A percentile compares a stretch with the other conserved stretches of the same genome.
Evolutionary conservation across 75 land plant genomes (phyloP).

Genomic region (Azolla pinnata): DNA sequence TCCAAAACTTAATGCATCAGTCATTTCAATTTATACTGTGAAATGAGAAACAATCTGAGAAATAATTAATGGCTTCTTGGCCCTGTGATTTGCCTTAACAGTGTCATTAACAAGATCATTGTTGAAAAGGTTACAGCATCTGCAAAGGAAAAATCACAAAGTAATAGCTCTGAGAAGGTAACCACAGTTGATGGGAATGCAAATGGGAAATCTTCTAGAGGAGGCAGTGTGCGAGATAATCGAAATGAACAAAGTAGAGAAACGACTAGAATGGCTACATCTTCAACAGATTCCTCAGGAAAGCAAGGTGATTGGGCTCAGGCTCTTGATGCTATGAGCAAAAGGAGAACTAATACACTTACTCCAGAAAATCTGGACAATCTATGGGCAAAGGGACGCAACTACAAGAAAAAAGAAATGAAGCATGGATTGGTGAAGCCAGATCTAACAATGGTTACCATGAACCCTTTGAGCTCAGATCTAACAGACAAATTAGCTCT

Average conservation of each 20-base stretch:
- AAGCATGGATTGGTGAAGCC: no score
- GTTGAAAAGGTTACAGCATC: conserved; percentile 46
- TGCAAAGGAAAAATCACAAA: conserved; percentile 22
- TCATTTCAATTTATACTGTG: no score
- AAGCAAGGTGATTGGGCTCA: conserved; percentile 70
- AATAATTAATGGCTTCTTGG: no score
- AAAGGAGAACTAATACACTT: conserved; percentile 74
- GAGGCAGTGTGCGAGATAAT: conserved; percentile 6
- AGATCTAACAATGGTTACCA: no score
- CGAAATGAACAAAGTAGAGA: conserved; percentile 10
- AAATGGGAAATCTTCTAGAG: conserved; percentile 9
- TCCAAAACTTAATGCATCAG: no score
- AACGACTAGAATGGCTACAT: background rate
- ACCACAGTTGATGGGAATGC: background rate
- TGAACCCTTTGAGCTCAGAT: no score
- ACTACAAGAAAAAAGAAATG: conserved; percentile 50
- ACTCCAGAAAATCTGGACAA: conserved; percentile 96
- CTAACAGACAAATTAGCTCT: no score
- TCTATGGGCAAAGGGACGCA: conserved; percentile 90
- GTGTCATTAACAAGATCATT: conserved; percentile 74
- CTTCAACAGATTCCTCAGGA: background rate
- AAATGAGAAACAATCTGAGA: no score
- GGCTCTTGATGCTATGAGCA: conserved; percentile 57
- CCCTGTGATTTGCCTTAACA: no score
- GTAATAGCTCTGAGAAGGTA: background rate